These are phyloP conservation scores for Podila clonocystis DNA, from an alignment of 192 early-diverging fungal species.

Conservation along the genomic window DNA sequence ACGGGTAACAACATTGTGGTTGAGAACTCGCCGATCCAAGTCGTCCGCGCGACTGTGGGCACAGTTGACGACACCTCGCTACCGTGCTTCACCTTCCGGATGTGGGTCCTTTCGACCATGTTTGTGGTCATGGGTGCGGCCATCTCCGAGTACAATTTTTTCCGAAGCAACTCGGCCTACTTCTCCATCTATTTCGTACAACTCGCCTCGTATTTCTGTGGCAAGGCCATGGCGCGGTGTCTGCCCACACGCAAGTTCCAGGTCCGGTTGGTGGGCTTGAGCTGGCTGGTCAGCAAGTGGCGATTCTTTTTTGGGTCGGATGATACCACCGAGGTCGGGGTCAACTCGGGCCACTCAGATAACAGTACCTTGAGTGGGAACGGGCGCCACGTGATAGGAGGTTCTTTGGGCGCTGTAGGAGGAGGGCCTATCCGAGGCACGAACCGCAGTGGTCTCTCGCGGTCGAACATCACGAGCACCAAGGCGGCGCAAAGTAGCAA, in stretches of 20 bases:
- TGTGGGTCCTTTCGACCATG: conserved; percentile 58
- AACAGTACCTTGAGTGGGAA: conserved; percentile 13
- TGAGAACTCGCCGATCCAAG: conserved; percentile 50
- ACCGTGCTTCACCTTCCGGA: conserved; percentile 61
- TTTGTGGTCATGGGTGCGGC: conserved; percentile 51
- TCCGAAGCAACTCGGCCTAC: conserved; percentile 39
- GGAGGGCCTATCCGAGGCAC: conserved; percentile 15
- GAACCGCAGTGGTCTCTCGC: conserved; percentile 5
- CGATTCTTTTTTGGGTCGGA: background rate
- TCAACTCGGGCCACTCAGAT: conserved; percentile 7
- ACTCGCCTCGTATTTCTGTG: conserved; percentile 49
- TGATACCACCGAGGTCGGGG: background rate
- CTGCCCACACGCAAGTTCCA: conserved; percentile 31
- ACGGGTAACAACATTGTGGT: conserved; percentile 7
- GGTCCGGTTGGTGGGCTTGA: conserved; percentile 9
- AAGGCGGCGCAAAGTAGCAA: background rate
- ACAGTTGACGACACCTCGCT: conserved; percentile 52
- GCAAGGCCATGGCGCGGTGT: conserved; percentile 46
- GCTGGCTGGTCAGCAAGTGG: conserved; percentile 5
- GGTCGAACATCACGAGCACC: conserved; percentile 7
- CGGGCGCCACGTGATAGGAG: background rate
- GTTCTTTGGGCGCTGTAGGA: background rate
- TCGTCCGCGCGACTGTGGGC: conserved; percentile 49
- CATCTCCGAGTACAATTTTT: conserved; percentile 55
- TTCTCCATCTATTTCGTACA: conserved; percentile 54